A percentile compares a stretch with the other conserved stretches of the same genome.
Evolutionary conservation across 192 early-diverging fungal genomes (phyloP).

Genomic region (Coemansia sp.): DNA sequence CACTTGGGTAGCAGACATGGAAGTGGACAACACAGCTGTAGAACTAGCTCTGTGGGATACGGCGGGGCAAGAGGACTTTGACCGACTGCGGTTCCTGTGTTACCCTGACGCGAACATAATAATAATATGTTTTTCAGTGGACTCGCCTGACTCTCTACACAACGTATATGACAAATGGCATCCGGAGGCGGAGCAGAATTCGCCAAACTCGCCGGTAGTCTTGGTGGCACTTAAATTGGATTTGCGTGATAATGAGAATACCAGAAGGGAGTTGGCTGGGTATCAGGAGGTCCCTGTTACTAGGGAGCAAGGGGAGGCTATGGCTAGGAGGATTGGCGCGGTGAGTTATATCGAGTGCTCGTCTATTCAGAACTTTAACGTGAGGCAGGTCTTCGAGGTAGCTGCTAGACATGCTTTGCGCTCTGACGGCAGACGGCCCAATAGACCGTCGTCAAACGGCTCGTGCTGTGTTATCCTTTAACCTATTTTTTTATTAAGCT

Average conservation of each 20-base stretch:
- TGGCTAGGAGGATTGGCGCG: slow-evolving; percentile 73
- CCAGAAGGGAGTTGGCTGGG: slow-evolving; percentile 32
- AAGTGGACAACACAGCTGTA: slow-evolving; percentile 83
- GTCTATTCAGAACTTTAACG: slow-evolving; percentile 56
- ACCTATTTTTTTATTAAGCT: neutral
- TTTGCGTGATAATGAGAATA: slow-evolving; percentile 31
- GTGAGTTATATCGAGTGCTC: slow-evolving; percentile 85
- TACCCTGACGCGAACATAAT: slow-evolving; percentile 93
- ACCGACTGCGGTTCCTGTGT: slow-evolving; percentile 88
- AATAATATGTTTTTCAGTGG: slow-evolving; percentile 89
- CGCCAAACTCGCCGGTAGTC: slow-evolving; percentile 19
- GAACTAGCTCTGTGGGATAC: slow-evolving; percentile 97
- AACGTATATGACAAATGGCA: slow-evolving; percentile 65
- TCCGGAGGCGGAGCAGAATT: slow-evolving; percentile 25
- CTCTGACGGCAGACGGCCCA: neutral
- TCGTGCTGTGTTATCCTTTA: slow-evolving; percentile 49
- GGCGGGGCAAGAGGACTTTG: slow-evolving; percentile 95
- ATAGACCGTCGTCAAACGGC: slow-evolving; percentile 1
- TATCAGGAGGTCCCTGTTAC: slow-evolving; percentile 48
- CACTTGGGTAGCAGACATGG: slow-evolving; percentile 91
- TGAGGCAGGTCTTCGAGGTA: slow-evolving; percentile 58
- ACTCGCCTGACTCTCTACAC: slow-evolving; percentile 79
- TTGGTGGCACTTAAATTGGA: slow-evolving; percentile 50
- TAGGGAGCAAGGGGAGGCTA: slow-evolving; percentile 61
- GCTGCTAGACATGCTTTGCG: slow-evolving; percentile 64